These are phyloP conservation scores for Lathyrus oleraceus DNA, from an alignment of 306 rosid genomes.

Conservation along the genomic window DNA sequence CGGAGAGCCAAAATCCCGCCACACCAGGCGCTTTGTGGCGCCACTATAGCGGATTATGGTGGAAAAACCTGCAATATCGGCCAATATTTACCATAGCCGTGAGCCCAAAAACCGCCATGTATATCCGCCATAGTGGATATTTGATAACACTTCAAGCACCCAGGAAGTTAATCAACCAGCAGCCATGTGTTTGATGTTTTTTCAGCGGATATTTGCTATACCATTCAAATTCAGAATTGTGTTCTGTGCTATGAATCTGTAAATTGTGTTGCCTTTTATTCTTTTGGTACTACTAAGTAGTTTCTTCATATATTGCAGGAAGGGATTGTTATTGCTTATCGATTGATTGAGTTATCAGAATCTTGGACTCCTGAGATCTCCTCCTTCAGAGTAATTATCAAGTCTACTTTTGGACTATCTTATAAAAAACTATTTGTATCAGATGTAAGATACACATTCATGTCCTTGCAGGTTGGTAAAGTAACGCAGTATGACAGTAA, in stretches of 20 bases:
- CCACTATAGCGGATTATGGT: too few relatives aligned
- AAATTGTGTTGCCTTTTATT: neutral
- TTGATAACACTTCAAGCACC: too few relatives aligned
- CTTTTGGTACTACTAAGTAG: constrained; percentile 10
- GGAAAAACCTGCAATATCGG: too few relatives aligned
- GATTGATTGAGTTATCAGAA: constrained; percentile 79
- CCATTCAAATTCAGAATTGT: constrained; percentile 24
- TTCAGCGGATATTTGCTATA: constrained; percentile 32
- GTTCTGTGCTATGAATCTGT: constrained; percentile 20
- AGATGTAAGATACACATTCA: neutral
- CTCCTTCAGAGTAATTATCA: constrained; percentile 70
- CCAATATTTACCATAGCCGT: too few relatives aligned
- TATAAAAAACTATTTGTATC: constrained; percentile 13
- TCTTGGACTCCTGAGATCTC: constrained; percentile 91
- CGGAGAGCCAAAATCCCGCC: too few relatives aligned
- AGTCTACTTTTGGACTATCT: constrained; percentile 31
- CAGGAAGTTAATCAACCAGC: neutral
- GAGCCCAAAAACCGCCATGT: too few relatives aligned
- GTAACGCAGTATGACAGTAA: constrained; percentile 54
- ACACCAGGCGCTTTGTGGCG: too few relatives aligned
- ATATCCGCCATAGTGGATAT: too few relatives aligned
- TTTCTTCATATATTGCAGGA: constrained; percentile 51
- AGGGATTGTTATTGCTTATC: constrained; percentile 80
- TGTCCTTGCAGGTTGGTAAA: constrained; percentile 72
- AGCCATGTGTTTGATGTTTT: constrained; percentile 9